These are phyloP conservation scores for Solanum stenotomum DNA, from an alignment of 257 asterid genomes.

Conservation along the genomic window DNA sequence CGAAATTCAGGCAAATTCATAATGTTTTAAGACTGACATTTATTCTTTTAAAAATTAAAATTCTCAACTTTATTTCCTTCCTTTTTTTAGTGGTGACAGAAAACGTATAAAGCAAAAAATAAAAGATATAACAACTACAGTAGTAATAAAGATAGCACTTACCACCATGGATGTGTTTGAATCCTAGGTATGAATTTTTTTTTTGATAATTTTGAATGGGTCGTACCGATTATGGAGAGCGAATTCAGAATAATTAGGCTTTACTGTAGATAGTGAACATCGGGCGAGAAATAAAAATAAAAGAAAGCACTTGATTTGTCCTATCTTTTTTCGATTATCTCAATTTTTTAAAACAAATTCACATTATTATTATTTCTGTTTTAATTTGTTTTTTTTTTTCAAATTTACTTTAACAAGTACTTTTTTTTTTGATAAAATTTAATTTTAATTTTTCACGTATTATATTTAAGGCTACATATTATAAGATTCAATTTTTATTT, in stretches of 20 bases:
- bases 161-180: too few species aligned
- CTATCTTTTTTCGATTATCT: background rate
- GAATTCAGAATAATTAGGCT: accelerated
- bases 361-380: background rate
- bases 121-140: background rate
- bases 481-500: too few species aligned
- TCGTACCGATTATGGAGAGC: accelerated
- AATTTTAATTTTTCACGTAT: background rate
- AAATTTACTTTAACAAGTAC: too few species aligned
- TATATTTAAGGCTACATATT: background rate
- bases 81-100: background rate
- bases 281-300: accelerated
- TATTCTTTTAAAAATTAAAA: background rate
- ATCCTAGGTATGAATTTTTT: accelerated
- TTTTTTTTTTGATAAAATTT: too few species aligned
- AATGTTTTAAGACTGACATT: background rate
- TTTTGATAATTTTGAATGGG: too few species aligned
- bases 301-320: background rate
- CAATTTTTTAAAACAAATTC: background rate
- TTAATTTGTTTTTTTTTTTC: too few species aligned
- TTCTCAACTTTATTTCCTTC: accelerated
- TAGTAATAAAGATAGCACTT: background rate
- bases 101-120: background rate
- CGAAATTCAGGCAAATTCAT: background rate
- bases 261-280: accelerated